phyloP scores from a whole-genome alignment of 306 rosid genomes.

The Lathyrus tuberosus region DNA sequence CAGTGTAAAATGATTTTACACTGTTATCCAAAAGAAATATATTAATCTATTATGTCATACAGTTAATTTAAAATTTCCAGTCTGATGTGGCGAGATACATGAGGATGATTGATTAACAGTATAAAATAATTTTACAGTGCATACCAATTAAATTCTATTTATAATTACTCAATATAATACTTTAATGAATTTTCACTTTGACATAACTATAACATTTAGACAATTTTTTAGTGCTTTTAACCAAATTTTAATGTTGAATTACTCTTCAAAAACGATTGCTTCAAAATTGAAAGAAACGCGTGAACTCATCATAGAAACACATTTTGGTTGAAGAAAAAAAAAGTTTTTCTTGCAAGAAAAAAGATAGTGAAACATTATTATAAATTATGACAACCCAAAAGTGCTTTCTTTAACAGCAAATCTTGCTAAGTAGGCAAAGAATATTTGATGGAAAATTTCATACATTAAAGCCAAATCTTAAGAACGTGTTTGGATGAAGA shows the following conservation, averaged over 20 bases:
- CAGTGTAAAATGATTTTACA: no score
- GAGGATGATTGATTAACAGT: no score
- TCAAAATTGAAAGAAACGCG: neutral
- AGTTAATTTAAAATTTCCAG: no score
- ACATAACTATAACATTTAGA: no score
- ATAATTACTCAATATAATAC: no score
- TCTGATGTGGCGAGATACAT: no score
- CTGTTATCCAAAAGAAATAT: no score
- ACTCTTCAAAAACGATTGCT: neutral
- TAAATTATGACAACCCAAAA: neutral
- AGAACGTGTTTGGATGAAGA: no score
- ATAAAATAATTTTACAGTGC: no score
- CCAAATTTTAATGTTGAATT: neutral
- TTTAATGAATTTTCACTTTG: no score
- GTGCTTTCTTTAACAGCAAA: conserved; percentile 15
- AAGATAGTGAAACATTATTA: neutral
- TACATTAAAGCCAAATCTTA: conserved; percentile 28
- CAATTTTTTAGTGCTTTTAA: neutral
- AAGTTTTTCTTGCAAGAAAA: neutral
- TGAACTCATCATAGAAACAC: neutral
- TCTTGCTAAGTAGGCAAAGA: conserved; percentile 13
- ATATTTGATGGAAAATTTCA: conserved; percentile 15
- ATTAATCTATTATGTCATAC: no score
- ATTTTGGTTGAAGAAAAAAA: neutral
- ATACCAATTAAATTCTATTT: no score